A percentile compares a stretch with the other conserved stretches of the same genome.
Conservation (phyloP, 106 monocot genomes). For the Platanthera guangdongensis region DNA sequence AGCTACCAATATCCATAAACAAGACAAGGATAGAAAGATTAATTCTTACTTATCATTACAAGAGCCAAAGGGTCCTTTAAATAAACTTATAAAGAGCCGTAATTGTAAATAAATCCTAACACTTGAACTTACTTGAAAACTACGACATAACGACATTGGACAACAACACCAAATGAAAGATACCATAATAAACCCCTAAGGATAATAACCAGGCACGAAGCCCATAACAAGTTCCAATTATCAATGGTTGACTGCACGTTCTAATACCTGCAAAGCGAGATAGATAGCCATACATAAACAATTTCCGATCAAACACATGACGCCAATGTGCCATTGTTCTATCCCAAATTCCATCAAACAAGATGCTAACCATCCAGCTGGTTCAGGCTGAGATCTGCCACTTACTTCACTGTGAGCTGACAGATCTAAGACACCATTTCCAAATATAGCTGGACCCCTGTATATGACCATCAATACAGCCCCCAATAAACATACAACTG, state of each 20-base stretch:
- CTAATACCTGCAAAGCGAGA: constrained; percentile 74
- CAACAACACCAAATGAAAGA: too few relatives aligned
- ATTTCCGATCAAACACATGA: constrained; percentile 75
- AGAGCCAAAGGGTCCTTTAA: too few relatives aligned
- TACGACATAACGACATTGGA: too few relatives aligned
- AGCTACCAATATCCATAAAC: too few relatives aligned
- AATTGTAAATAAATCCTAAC: too few relatives aligned
- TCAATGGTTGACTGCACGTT: background rate
- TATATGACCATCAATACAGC: constrained; percentile 76
- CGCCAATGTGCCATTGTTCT: constrained; percentile 72
- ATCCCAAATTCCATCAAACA: constrained; percentile 29
- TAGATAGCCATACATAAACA: constrained; percentile 86
- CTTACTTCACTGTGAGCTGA: constrained; percentile 38
- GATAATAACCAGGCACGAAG: too few relatives aligned
- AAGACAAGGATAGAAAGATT: too few relatives aligned
- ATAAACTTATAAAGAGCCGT: too few relatives aligned
- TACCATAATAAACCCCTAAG: too few relatives aligned
- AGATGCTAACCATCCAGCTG: constrained; percentile 35
- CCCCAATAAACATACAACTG: constrained; percentile 64
- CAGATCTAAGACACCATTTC: constrained; percentile 22
- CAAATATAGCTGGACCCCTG: constrained; percentile 65
- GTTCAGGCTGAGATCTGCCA: constrained; percentile 52
- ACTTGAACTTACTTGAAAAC: too few relatives aligned
- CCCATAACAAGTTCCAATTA: background rate
- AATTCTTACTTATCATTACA: too few relatives aligned